These are phyloP conservation scores for Pleurotus pulmonarius DNA, from an alignment of 768 basidiomycete genomes.

Conservation along the genomic window DNA sequence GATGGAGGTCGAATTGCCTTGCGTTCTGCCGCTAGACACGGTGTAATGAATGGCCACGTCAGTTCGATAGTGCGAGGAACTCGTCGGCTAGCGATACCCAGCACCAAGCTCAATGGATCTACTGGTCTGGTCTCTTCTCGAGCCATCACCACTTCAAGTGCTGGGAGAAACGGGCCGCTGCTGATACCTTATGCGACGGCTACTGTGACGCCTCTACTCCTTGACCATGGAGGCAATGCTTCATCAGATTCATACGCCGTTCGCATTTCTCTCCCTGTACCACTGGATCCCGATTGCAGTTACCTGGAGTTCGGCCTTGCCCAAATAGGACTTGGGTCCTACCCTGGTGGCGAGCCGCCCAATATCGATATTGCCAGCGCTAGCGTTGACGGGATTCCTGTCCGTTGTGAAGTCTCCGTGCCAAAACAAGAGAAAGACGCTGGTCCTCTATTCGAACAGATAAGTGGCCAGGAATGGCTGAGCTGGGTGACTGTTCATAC, in stretches of 20 bases:
- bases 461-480: conserved; percentile 56
- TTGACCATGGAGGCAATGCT: conserved; percentile 14
- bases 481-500: conserved; percentile 62
- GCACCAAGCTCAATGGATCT: neutral
- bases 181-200: conserved; percentile 59
- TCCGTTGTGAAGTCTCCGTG: conserved; percentile 52
- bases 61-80: conserved; percentile 3
- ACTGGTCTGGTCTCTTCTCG: neutral
- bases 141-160: conserved; percentile 15
- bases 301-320: conserved; percentile 78
- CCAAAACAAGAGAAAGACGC: conserved; percentile 31
- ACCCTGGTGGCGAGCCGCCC: conserved; percentile 26
- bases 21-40: conserved; percentile 28
- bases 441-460: conserved; percentile 46
- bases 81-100: neutral
- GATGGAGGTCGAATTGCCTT: conserved; percentile 58
- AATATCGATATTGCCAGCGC: conserved; percentile 54
- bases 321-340: conserved; percentile 20
- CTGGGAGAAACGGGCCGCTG: conserved; percentile 49
- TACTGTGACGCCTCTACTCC: conserved; percentile 49
- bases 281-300: conserved; percentile 56
- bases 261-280: conserved; percentile 50
- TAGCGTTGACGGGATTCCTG: conserved; percentile 63
- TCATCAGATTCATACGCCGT: conserved; percentile 56
- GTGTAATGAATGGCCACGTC: conserved; percentile 20